Conservation (phyloP, 169 alveolate genomes). For the Eimeria falciformis region DNA sequence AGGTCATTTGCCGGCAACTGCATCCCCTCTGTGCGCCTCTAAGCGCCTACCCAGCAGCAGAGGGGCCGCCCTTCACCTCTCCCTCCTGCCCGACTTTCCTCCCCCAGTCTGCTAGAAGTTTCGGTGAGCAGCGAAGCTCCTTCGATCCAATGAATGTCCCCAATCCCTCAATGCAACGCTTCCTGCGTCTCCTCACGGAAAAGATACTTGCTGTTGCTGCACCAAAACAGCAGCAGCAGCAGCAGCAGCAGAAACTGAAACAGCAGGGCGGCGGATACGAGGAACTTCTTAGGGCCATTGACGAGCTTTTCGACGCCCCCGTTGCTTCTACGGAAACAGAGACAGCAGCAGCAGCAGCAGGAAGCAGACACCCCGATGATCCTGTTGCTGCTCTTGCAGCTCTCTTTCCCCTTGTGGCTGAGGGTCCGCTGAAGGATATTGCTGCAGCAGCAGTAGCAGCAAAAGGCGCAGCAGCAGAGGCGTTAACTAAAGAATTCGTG, state of each 20-base stretch:
- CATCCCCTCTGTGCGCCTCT: background rate
- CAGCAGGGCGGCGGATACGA: background rate
- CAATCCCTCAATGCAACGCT: slow-evolving; percentile 13
- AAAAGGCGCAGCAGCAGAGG: slow-evolving; percentile 4
- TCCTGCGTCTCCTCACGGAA: background rate
- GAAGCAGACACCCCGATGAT: too few species aligned
- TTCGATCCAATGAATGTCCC: background rate
- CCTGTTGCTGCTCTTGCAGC: background rate
- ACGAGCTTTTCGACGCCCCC: background rate
- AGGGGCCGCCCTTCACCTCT: background rate
- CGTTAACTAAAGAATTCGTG: background rate
- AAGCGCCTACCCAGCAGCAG: background rate
- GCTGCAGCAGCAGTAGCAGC: slow-evolving; percentile 13
- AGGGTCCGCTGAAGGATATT: background rate
- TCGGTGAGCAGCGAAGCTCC: background rate
- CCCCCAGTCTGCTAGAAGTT: background rate
- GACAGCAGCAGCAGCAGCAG: slow-evolving; percentile 1
- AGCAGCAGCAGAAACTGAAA: background rate
- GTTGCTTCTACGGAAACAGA: background rate
- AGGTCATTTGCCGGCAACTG: background rate
- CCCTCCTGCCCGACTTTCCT: background rate
- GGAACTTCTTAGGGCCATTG: slow-evolving; percentile 17
- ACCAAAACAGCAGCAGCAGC: background rate
- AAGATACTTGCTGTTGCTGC: slow-evolving; percentile 4
- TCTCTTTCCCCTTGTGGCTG: slow-evolving; percentile 20